Evolutionary conservation across 768 basidiomycete genomes (phyloP).

Genomic region (Auricularia sp.): DNA sequence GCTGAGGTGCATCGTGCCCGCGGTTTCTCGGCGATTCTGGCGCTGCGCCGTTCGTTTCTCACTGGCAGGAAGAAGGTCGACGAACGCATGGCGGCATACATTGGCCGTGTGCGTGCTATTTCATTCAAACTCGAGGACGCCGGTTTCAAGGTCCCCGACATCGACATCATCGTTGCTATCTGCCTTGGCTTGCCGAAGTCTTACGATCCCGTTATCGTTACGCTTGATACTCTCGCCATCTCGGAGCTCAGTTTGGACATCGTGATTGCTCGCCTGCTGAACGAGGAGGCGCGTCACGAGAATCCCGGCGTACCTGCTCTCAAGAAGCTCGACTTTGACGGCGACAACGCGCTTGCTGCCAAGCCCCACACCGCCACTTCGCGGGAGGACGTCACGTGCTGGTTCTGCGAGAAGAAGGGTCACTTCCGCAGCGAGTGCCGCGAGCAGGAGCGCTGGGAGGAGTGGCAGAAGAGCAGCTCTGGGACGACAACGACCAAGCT

Average conservation of each 20-base stretch:
- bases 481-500: too few species aligned
- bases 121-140: constrained; percentile 12
- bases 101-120: constrained; percentile 13
- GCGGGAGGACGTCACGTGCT: too few species aligned
- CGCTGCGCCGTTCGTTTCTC: constrained; percentile 14
- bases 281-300: constrained; percentile 20
- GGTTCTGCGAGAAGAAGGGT: neutral
- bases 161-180: constrained; percentile 21
- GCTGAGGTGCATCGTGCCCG: constrained; percentile 16
- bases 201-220: constrained; percentile 18
- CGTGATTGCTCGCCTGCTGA: constrained; percentile 21
- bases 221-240: constrained; percentile 20
- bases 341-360: too few species aligned
- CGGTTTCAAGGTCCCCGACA: constrained; percentile 13
- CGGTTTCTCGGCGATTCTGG: constrained; percentile 18
- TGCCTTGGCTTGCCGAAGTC: constrained; percentile 14
- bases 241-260: constrained; percentile 18
- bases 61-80: constrained; percentile 12
- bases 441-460: too few species aligned
- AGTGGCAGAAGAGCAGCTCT: too few species aligned
- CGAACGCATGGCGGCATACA: constrained; percentile 17
- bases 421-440: neutral
- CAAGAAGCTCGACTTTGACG: too few species aligned
- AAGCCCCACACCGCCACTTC: too few species aligned
- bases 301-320: too few species aligned